Base-by-base conservation (phyloP, 1,284 basidiomycete genomes). In the Schizopora paradoxa region DNA sequence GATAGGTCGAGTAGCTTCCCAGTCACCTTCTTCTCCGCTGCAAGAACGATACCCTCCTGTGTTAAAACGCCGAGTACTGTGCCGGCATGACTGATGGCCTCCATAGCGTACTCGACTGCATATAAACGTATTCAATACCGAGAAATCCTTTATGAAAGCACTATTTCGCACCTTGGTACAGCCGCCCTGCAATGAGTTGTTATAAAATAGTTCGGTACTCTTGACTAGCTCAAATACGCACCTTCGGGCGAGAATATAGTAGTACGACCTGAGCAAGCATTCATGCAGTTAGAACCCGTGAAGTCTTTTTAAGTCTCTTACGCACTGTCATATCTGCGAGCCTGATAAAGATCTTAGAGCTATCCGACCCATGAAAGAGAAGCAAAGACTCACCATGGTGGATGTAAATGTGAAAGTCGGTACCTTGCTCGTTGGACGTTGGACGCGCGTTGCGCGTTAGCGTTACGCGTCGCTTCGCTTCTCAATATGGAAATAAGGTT, bases 21-120 rank as follows among this genome's bases (percentile, higher is more conserved):
- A 0, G 96, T 98, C 32, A 99, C 93, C 69, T 96, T 96, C 82
- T 99, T 99, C 76, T 99, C 95, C 5, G 95, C 95, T 0, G 93
- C 95, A n/a, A 99, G 76, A 2, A 98, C 93, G 29, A 99, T 90
- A 1, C 96, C 95, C 56, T 94, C 91, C 61, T 89, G 91, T 16
- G 92, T 91, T n/a, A 96, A 76, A 45, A 97, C 86, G 32, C 92
- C 93, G 23, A 98, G 79, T 35, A 96, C 92, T 11, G 93, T 94
- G 52, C 94, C 94, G 22, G 93, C 94, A 60, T 95, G 91, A 22
- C 91, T 94, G 74, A 98, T 97, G 51, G 93, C 93, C 64, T 98
- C 93, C 93, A 97, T 97, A 41, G 93, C 93, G 79, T 98, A 98
- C 70, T 98, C 93, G 70, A 97, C 93, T 92, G 63, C 32, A 50